Evolutionary conservation across 371 early-diverging fungal species (phyloP), one percentile per base, ranked within the genome.

Genomic region (Apophysomyces elegans): DNA sequence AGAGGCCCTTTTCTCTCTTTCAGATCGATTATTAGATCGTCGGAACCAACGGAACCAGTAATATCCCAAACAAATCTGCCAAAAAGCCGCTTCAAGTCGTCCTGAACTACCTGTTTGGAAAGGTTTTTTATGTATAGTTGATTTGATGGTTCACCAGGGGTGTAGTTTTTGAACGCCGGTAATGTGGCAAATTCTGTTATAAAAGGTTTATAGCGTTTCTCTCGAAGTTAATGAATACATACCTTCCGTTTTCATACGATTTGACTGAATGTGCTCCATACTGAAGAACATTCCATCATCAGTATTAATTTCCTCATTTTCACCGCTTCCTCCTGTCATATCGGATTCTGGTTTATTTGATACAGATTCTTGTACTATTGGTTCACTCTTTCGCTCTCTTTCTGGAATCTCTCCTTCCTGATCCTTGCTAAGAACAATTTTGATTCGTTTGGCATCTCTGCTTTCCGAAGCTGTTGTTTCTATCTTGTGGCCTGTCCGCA

Each of bases 111-210:
- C 18, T 73, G 50, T 63, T 78, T 83, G 16, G 58, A 45, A 7
- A 83, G 63, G 43, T 83, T 83, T 50, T 83, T 83, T 56, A 83
- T 62, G 37, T 74, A 83, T 0, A 83, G 43, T 37, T 64, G 72
- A 4, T 61, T 47, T 9, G 63, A 65, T 1, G 79, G 77, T 21
- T 56, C 32, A 0, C 83, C 83, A 37, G 68, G 54, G 1, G 56
- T 44, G 41, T 82, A 80, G 44, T 69, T 67, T 37, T 70, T 73
- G 54, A 78, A 80, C 2, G 75, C 75, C 14, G 77, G 61, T 13
- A 74, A 39, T 21, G 70, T 59, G 21, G 58, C 32, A 9, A 73
- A 32, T 36, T 79, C 74, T 76, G n/a, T 57, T 2, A 21, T 8
- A 32, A 43, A 39, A 26, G 32, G 47, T 44, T 36, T 21, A 21